Percentiles rank a stretch among this genome's conserved stretches.
Evolutionary conservation across 2,329 filamentous ascomycete species (phyloP).

Genomic region (Seiridium cupressi): DNA sequence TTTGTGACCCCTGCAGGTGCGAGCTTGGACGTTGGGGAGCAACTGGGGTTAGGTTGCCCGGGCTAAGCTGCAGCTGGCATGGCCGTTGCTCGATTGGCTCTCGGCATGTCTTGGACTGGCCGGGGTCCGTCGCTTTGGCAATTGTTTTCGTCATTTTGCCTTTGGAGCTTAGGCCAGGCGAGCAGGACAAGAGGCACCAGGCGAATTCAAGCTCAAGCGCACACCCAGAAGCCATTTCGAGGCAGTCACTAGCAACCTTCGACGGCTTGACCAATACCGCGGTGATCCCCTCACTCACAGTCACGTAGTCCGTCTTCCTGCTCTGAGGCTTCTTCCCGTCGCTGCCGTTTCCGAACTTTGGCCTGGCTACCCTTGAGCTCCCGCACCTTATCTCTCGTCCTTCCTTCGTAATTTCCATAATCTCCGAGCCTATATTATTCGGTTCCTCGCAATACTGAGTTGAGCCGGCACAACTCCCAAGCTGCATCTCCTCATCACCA

Average conservation of each 20-base stretch:
- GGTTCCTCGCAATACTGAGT: not conserved
- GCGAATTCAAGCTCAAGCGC: not conserved
- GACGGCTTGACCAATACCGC: not conserved
- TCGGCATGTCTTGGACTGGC: not conserved
- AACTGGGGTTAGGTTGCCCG: not conserved
- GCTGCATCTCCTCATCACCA: not conserved
- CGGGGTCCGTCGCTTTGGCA: not conserved
- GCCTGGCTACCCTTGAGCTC: not conserved
- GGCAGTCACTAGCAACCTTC: not conserved
- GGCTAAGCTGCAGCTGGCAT: not conserved
- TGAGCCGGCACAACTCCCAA: not conserved
- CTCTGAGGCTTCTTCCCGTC: not conserved
- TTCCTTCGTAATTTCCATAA: not conserved
- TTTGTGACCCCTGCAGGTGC: too few relatives aligned
- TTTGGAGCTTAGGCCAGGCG: not conserved
- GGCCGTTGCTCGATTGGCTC: conserved; percentile 1
- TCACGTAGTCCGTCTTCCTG: not conserved
- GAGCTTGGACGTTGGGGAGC: not conserved
- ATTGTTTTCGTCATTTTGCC: conserved; percentile 6
- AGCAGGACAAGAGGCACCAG: not conserved
- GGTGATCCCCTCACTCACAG: not conserved
- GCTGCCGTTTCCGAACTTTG: not conserved
- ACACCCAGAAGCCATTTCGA: not conserved
- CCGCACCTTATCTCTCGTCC: not conserved
- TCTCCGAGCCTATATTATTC: not conserved